Base-by-base conservation (phyloP, 2,329 filamentous ascomycete genomes). In the Chalara sp. region DNA sequence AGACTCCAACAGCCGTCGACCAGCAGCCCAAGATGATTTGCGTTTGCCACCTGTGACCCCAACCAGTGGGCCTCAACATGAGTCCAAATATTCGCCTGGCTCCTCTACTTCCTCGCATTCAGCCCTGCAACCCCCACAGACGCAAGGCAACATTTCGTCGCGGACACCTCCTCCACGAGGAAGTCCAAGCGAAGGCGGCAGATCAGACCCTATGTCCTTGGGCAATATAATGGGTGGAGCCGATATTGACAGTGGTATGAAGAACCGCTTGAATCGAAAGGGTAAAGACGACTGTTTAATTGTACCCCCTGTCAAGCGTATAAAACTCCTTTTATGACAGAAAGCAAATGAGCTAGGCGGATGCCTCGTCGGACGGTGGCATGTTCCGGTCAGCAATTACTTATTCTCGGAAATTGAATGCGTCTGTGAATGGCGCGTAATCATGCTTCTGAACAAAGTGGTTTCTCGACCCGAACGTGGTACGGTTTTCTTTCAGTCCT, bases 1-100 rank as follows among this genome's bases (percentile, higher is more conserved):
- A 11, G 63, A 65, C 5, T 58, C 52, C 10, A 57, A 50, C 35
- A 54, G 52, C 43, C 61, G 57, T 35, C 59, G 62, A 28, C 58
- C 58, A 32, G 59, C 61, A 13, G 60, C 53, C n/a, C 61, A 64
- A 32, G 63, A 65, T 30, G 64, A 65, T 52, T 49, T 65, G 13
- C 59, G 63, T 28, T 56, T 67, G 29, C 63, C 64, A n/a, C 63
- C 64, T n/a, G 59, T 64, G 5, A 65, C 62, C 5, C 61, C 65
- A 42, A 61, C 55, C 11, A 50, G 42, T 12, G 49, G 48, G n/a
- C 44, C 47, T 10, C 49, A 57, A 10, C 32, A 59, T 29, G 53
- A 57, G 32, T 57, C 56, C 1, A 63, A 60, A 40, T 66, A 65
- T 52, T 65, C 65, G 4, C 63, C 63, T 29, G 60, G 56, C 11